phyloP scores from a whole-genome alignment of 495 filamentous ascomycete species.

The Elaphomyces granulatus region DNA sequence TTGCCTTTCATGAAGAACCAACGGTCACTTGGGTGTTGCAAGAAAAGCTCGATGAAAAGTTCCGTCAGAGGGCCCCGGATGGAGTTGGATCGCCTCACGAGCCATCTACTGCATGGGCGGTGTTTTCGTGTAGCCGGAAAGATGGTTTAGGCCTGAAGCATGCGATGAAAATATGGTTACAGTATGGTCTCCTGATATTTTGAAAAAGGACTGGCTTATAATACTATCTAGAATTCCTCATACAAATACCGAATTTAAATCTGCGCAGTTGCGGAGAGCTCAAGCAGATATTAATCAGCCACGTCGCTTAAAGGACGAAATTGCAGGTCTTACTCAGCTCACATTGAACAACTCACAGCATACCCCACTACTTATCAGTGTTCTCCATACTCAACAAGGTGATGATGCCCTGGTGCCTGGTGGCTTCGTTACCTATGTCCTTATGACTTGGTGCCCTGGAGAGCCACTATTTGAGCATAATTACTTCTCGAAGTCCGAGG shows the following conservation, averaged over 20 bases:
- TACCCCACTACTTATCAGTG: background rate
- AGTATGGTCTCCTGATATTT: conserved; percentile 1
- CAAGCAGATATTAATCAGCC: too few species aligned
- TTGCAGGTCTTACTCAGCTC: background rate
- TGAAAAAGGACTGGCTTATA: background rate
- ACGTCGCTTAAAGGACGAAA: too few species aligned
- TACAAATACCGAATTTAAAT: background rate
- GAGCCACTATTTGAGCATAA: background rate
- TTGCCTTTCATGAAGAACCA: background rate
- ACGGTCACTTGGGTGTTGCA: background rate
- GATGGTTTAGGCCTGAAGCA: background rate
- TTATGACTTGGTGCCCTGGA: conserved; percentile 1
- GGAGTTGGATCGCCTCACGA: background rate
- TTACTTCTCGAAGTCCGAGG: background rate
- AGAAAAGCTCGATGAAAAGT: background rate
- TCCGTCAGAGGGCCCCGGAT: background rate
- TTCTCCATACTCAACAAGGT: background rate
- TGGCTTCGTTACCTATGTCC: conserved; percentile 1
- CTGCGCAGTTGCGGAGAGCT: background rate
- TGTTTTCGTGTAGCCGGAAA: conserved; percentile 1
- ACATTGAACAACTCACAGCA: background rate
- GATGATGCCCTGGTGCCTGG: background rate
- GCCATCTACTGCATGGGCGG: background rate
- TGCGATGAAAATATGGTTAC: background rate
- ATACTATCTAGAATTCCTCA: background rate